These are phyloP conservation scores for Lolium multiflorum DNA, from an alignment of 176 grass and related monocot genomes.

Conservation along the genomic window DNA sequence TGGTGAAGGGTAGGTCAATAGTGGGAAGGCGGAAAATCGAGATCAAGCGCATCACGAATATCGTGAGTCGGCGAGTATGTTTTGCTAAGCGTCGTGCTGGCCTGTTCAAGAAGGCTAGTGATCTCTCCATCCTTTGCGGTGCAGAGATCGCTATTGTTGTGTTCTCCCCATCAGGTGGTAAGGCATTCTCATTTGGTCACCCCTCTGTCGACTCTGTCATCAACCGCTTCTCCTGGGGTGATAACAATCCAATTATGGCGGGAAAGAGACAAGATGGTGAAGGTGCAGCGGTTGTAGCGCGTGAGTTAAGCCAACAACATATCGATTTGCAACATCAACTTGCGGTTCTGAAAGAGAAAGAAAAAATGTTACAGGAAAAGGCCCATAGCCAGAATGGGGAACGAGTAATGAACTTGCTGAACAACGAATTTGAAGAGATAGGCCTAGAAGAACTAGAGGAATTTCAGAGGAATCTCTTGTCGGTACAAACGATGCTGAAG, in stretches of 20 bases:
- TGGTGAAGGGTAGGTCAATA: conserved; percentile 22
- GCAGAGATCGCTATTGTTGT: conserved; percentile 35
- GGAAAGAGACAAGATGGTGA: background rate
- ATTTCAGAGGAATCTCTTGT: background rate
- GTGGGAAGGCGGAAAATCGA: conserved; percentile 45
- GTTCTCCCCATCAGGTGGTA: conserved; percentile 42
- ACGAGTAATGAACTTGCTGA: background rate
- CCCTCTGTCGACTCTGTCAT: conserved; percentile 37
- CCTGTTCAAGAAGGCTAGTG: conserved; percentile 55
- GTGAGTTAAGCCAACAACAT: background rate
- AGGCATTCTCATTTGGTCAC: conserved; percentile 53
- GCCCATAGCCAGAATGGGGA: background rate
- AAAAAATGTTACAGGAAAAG: background rate
- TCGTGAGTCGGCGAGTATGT: conserved; percentile 23
- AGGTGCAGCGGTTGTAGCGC: background rate
- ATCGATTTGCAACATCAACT: background rate
- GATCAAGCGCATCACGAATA: conserved; percentile 18
- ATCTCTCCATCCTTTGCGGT: conserved; percentile 52
- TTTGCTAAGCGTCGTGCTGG: conserved; percentile 48
- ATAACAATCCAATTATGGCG: background rate
- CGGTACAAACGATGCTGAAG: background rate
- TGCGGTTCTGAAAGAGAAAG: background rate
- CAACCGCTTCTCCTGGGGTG: background rate
- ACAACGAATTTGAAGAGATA: background rate
- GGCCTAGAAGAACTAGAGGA: background rate